These are phyloP conservation scores for Diaporthe ilicicola DNA, from an alignment of 2,329 filamentous ascomycete species.

Conservation along the genomic window DNA sequence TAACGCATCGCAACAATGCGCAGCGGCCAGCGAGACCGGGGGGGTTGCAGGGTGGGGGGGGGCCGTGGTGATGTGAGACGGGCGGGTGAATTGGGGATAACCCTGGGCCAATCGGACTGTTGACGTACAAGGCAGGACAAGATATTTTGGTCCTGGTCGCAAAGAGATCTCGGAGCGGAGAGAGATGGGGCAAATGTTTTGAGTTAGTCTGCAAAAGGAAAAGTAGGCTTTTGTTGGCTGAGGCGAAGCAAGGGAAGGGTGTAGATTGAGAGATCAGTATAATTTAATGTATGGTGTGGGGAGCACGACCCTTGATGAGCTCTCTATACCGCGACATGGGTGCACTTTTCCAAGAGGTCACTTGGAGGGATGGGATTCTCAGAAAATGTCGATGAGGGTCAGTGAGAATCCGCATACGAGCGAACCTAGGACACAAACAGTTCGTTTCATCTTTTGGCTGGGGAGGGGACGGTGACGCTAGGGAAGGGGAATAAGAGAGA, in stretches of 20 bases:
- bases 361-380: slow-evolving; percentile 10
- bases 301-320: neutral
- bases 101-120: neutral
- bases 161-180: neutral
- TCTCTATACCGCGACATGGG: neutral
- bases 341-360: neutral
- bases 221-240: neutral
- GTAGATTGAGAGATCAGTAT: neutral
- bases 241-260: neutral
- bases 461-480: neutral
- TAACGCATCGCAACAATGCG: slow-evolving; percentile 15
- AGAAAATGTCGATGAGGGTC: slow-evolving; percentile 19
- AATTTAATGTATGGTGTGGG: neutral
- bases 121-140: neutral
- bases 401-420: slow-evolving; percentile 7
- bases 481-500: neutral
- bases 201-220: neutral
- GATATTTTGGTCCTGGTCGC: neutral
- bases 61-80: neutral
- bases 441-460: slow-evolving; percentile 21
- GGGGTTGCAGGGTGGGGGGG: neutral
- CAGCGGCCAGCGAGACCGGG: neutral
- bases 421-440: slow-evolving; percentile 5
- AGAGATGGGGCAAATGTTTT: neutral
- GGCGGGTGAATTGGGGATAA: neutral